Evolutionary conservation across 2,329 filamentous ascomycete species (phyloP), one percentile per base, ranked within the genome.

Genomic region (Parascedosporium putredinis): DNA sequence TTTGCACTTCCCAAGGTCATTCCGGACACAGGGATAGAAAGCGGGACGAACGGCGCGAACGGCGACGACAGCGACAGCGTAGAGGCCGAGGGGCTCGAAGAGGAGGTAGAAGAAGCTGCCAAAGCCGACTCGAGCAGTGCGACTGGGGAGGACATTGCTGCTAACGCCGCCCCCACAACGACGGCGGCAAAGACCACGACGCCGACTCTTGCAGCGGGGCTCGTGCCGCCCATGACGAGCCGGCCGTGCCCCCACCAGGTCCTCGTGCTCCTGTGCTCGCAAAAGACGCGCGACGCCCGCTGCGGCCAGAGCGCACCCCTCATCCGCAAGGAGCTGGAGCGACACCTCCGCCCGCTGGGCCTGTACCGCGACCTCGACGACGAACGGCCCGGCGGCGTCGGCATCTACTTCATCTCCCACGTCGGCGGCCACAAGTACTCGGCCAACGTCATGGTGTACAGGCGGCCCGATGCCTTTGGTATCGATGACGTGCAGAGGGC

Each of bases 401-500:
- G 88, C 1, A 87, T 98, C 55, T 95, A 95, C 69, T 97, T 96
- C 63, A 94, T 97, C 61, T 91, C 83, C 57, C 93, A 98, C 62
- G 89, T 96, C 2, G 93, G 93, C 24, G 93, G 93, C 0, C 93
- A 98, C 72, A 96, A 96, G 70, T 97, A 95, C 68, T 83, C 84
- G 44, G 93, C 93, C 24, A 98, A 98, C 60, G 81, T 97, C 58
- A 86, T 98, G 72, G 74, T 98, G 1, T 97, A 98, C 65, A 78
- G 93, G 8, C 75, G 76, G 49, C 72, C 70, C 5, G 71, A 80
- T 57, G 72, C 77, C 1, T 81, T 79, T 59, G 76, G 75, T 0
- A 57, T 76, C 38, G 76, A 79, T 51, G 50, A 16, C 16, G 72
- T 74, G 40, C 62, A 57, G 60, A 64, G 62, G 55, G 67, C 47